A percentile compares a stretch with the other conserved stretches of the same genome.
Conservation (phyloP, 768 basidiomycete genomes). For the Neoboletus subvelutipes region DNA sequence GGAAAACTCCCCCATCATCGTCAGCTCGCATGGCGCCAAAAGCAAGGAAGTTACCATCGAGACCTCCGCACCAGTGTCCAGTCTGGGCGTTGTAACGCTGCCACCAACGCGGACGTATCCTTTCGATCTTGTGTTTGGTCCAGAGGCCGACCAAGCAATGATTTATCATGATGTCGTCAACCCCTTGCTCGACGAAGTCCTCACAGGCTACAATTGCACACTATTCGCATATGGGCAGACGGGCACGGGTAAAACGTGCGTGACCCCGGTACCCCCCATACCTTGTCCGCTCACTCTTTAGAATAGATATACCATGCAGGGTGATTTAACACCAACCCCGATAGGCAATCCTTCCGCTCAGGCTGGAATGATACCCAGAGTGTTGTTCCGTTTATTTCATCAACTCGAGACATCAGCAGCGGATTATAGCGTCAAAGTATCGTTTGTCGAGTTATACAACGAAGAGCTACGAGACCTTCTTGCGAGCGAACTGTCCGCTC, state of each 20-base stretch:
- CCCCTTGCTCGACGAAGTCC: conserved; percentile 91
- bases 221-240: conserved; percentile 99
- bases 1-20: conserved; percentile 85
- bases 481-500: conserved; percentile 70
- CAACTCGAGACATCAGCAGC: conserved; percentile 72
- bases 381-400: conserved; percentile 87
- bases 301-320: conserved; percentile 92
- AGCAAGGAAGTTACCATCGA: conserved; percentile 80
- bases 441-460: conserved; percentile 95
- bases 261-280: conserved; percentile 10
- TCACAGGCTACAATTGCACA: conserved; percentile 95
- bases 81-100: conserved; percentile 70
- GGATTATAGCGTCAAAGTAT: conserved; percentile 92
- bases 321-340: conserved; percentile 78
- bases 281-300: conserved; percentile 13
- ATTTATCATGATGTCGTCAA: conserved; percentile 92
- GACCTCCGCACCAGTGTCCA: conserved; percentile 65
- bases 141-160: conserved; percentile 93
- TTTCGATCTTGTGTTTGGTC: conserved; percentile 95
- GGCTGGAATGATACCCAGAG: conserved; percentile 96
- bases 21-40: conserved; percentile 73
- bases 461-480: conserved; percentile 96
- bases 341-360: conserved; percentile 85
- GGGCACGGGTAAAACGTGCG: conserved; percentile 97
- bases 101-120: conserved; percentile 84